These are phyloP conservation scores for Malassezia sympodialis DNA, from an alignment of 1,284 basidiomycete species.

Conservation along the genomic window DNA sequence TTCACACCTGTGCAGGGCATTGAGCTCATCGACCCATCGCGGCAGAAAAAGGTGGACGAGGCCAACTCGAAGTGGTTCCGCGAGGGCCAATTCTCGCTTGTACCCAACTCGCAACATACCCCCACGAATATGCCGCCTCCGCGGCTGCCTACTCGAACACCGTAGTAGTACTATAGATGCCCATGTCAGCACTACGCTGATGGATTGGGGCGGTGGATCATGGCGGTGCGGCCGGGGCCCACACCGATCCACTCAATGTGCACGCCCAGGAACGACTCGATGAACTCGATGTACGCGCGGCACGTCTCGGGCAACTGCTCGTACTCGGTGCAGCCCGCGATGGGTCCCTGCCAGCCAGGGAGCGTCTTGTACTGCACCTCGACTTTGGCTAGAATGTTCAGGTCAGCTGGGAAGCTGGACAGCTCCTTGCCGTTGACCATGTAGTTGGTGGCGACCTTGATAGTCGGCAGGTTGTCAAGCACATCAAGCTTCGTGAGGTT, in stretches of 20 bases:
- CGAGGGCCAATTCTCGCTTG: slow-evolving; percentile 45
- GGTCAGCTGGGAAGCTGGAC: slow-evolving; percentile 82
- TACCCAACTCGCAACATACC: slow-evolving; percentile 19
- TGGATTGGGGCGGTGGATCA: slow-evolving; percentile 54
- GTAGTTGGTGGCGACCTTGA: slow-evolving; percentile 81
- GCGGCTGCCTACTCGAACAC: not conserved
- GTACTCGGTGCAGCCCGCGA: slow-evolving; percentile 60
- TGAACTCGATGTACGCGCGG: slow-evolving; percentile 75
- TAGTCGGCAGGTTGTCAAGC: slow-evolving; percentile 71
- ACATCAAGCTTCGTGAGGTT: slow-evolving; percentile 96
- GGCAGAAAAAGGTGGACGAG: slow-evolving; percentile 36
- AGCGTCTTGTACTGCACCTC: slow-evolving; percentile 81
- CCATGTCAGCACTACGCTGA: not conserved
- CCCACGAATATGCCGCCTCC: slow-evolving; percentile 3
- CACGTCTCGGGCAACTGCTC: slow-evolving; percentile 77
- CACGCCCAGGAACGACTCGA: slow-evolving; percentile 70
- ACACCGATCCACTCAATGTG: slow-evolving; percentile 85
- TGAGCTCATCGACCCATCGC: slow-evolving; percentile 50
- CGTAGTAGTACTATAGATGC: not conserved
- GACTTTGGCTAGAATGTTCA: slow-evolving; percentile 69
- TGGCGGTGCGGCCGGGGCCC: slow-evolving; percentile 69
- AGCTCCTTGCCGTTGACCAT: slow-evolving; percentile 66
- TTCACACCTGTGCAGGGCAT: slow-evolving; percentile 86
- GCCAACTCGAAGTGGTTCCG: slow-evolving; percentile 50
- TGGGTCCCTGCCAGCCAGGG: slow-evolving; percentile 81